Evolutionary conservation across 2,329 filamentous ascomycete species (phyloP).

Genomic region (Botryotinia calthae): DNA sequence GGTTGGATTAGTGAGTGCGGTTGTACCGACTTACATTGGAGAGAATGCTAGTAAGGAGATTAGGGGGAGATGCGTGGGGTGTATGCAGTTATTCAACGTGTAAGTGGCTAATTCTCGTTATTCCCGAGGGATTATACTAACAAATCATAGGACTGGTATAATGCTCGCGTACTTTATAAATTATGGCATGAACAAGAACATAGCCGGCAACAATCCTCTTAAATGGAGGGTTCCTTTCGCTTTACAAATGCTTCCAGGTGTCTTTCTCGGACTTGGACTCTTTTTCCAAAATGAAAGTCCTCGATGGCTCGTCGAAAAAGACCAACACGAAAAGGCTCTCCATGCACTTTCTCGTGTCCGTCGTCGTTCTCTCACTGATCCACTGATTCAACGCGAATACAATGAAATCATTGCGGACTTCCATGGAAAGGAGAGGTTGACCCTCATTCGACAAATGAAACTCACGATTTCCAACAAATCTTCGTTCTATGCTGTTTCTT

Average conservation of each 20-base stretch:
- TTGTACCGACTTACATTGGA: conserved; percentile 26
- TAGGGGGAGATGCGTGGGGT: conserved; percentile 23
- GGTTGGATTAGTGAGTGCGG: conserved; percentile 22
- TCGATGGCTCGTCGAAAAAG: conserved; percentile 63
- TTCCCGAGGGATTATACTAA: background rate
- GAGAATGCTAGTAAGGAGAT: conserved; percentile 24
- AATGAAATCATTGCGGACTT: conserved; percentile 49
- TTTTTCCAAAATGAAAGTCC: conserved; percentile 58
- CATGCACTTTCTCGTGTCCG: conserved; percentile 53
- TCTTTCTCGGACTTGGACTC: conserved; percentile 61
- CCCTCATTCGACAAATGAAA: conserved; percentile 41
- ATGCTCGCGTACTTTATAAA: conserved; percentile 24
- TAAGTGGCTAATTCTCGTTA: background rate
- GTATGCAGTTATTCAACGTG: conserved; percentile 26
- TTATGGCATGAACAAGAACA: conserved; percentile 16
- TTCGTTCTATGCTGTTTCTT: conserved; percentile 41
- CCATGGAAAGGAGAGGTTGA: conserved; percentile 47
- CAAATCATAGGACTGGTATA: conserved; percentile 14
- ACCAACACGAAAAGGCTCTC: conserved; percentile 62
- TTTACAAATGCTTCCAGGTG: conserved; percentile 61
- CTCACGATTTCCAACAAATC: conserved; percentile 26
- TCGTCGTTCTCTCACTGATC: conserved; percentile 48
- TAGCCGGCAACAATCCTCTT: conserved; percentile 1
- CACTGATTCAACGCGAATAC: conserved; percentile 50
- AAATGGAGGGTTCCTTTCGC: conserved; percentile 57